Evolutionary conservation across 139 green algal genomes (phyloP).

Genomic region (Klebsormidium nitens): DNA sequence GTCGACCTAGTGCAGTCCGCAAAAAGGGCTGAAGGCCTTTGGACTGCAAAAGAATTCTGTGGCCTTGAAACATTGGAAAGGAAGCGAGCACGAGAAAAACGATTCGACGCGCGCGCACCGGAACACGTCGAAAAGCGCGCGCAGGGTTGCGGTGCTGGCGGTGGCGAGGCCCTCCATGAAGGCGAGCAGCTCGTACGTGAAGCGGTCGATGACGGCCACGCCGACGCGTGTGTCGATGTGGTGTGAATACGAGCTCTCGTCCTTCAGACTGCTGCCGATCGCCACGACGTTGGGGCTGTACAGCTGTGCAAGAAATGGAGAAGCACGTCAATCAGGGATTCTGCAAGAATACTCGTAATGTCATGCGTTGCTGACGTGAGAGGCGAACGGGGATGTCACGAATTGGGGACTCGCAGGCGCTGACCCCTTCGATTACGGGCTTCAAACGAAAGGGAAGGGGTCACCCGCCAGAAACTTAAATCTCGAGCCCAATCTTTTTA

Average conservation of each 20-base stretch:
- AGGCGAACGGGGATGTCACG: not conserved
- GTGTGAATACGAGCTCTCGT: slow-evolving; percentile 66
- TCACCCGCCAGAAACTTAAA: not conserved
- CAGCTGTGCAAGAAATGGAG: slow-evolving; percentile 61
- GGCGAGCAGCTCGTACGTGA: slow-evolving; percentile 59
- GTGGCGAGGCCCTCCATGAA: slow-evolving; percentile 58
- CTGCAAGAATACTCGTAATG: not conserved
- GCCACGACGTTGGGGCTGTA: slow-evolving; percentile 49
- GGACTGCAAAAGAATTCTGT: not conserved
- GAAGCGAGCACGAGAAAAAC: not conserved
- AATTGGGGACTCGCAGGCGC: not conserved
- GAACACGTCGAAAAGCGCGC: no score
- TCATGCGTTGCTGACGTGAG: not conserved
- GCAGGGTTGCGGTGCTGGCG: slow-evolving; percentile 43
- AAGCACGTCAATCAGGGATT: not conserved
- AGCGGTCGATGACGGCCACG: slow-evolving; percentile 64
- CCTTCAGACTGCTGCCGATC: slow-evolving; percentile 54
- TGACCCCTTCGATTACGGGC: no score
- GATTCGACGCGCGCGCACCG: not conserved
- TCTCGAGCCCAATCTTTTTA: no score
- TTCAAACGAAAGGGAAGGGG: not conserved
- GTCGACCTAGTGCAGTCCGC: not conserved
- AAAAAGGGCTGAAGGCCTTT: not conserved
- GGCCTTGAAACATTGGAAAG: not conserved
- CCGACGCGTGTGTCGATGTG: slow-evolving; percentile 48